Base-by-base conservation (phyloP, 23 red algal species). In the Chondrus crispus region DNA sequence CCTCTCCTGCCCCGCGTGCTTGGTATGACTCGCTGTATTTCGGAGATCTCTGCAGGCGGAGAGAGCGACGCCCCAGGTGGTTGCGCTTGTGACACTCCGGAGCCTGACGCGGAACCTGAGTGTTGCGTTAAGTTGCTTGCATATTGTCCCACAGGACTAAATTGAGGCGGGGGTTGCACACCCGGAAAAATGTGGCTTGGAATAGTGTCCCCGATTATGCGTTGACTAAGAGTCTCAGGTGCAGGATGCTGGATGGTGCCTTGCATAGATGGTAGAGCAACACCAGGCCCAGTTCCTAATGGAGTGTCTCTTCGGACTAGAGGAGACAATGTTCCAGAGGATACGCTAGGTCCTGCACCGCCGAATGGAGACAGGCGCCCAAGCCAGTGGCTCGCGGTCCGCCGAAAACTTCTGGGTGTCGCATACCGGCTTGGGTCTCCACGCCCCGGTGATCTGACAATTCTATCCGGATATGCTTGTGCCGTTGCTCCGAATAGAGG, bases 71-170 rank as follows among this genome's bases (percentile, higher is more conserved):
- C 19, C 9, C 22, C 22, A 30, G 60, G 7, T 19, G 47, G 49
- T 3, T 72, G 40, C 9, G 68, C 10, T 22, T 89, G 43, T 43
- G 84, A 88, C 22, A 75, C 68, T 37, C 84, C 64, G 8, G 84
- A 88, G 14, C 45, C 35, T 2, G 84, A 88, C n/a, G 84, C 53
- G n/a, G 84, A 88, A 48, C 66, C 49, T 20, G 80, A 84, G 50
- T 44, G 80, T 24, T 11, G 47, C 12, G 76, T 32, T 33, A 40
- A 10, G 30, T 20, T 37, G 39, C 11, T 11, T 55, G 10, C 79
- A 30, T 0, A 39, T 9, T 47, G 47, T 13, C 19, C 48, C 35
- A 3, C 48, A 18, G 10, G 16, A 7, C 28, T 24, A 26, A 12
- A 50, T 51, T 33, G 54, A 29, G 20, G 49, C 29, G 79, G 20